phyloP scores from a whole-genome alignment of 129 eudicot genomes.

The Artemisia argyi region DNA sequence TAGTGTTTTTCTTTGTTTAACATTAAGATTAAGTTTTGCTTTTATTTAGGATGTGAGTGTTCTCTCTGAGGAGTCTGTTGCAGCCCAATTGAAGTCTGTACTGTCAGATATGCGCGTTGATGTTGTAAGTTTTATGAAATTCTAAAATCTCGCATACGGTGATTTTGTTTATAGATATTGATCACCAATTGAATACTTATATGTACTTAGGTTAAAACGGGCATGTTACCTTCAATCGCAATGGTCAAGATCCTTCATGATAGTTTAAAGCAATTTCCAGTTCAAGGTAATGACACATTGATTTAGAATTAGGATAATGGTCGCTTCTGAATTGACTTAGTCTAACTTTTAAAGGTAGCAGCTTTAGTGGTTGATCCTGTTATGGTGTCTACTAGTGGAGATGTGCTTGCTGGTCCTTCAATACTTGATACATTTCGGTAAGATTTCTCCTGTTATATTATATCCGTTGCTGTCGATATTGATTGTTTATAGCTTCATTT shows the following conservation, averaged over 20 bases:
- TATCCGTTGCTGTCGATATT: background rate
- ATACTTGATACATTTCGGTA: conserved; percentile 64
- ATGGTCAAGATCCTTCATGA: conserved; percentile 74
- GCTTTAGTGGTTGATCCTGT: conserved; percentile 98
- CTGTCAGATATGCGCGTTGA: conserved; percentile 94
- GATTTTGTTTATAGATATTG: conserved; percentile 8
- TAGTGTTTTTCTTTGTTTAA: background rate
- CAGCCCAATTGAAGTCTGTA: conserved; percentile 79
- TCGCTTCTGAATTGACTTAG: conserved; percentile 34
- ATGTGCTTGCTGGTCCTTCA: conserved; percentile 79
- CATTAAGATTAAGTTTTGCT: background rate
- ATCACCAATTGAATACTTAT: conserved; percentile 23
- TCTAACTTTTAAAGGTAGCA: conserved; percentile 69
- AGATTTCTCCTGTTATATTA: conserved; percentile 12
- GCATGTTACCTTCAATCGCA: conserved; percentile 91
- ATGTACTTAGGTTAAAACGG: conserved; percentile 85
- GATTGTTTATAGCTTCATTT: background rate
- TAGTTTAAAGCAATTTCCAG: conserved; percentile 64
- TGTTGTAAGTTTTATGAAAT: conserved; percentile 47
- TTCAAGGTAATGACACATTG: conserved; percentile 56
- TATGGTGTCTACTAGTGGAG: conserved; percentile 96
- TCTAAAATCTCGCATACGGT: background rate
- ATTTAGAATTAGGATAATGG: conserved; percentile 1
- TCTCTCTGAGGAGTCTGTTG: conserved; percentile 66
- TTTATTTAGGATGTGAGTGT: conserved; percentile 63